Base-by-base conservation (phyloP, 306 rosid species). In the Canavalia ensiformis region DNA sequence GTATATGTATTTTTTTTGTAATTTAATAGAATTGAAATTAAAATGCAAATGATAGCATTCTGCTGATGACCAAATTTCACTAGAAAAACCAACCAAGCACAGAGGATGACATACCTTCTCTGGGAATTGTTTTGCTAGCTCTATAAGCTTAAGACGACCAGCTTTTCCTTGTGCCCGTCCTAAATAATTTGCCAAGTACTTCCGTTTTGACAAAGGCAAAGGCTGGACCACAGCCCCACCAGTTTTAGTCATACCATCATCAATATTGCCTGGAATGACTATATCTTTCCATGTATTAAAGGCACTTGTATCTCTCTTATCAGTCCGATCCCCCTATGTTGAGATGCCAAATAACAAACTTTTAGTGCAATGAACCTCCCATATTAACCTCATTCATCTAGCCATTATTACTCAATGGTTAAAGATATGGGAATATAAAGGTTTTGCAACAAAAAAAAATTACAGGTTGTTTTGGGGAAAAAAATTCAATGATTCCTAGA, bases 221-320 rank as follows among this genome's bases (percentile, higher is more conserved):
- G 98, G 97, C 72, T 85, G 90, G 81, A 90, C 88, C 45, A 86
- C 65, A 29, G 84, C 73, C 64, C 77, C 77, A 47, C 81, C 87
- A 69, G 62, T 45, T 70, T 84, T 88, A 65, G 97, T 96, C 96
- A 93, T 88, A 54, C 88, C 87, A 39, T 89, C 98, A 78, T 93
- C 98, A 66, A 93, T 85, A 80, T 96, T 92, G 52, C 99, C 98
- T n/a, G 99, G 99, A 83, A 95, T 88, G 83, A 95, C 91, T 75
- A 95, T 90, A 87, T 95, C 98, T 90, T 95, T 95, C 97, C 98
- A 95, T 0, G 99, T 90, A 90, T 93, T 92, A 76, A 93, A 95
- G 72, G 98, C 94, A 85, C 90, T 95, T 29, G 87, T 88, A 73
- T 87, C 94, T 90, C 94, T 93, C 88, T 92, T 95, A 88, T 95